Conservation (phyloP, 257 asterid species). For the Rhazya stricta region DNA sequence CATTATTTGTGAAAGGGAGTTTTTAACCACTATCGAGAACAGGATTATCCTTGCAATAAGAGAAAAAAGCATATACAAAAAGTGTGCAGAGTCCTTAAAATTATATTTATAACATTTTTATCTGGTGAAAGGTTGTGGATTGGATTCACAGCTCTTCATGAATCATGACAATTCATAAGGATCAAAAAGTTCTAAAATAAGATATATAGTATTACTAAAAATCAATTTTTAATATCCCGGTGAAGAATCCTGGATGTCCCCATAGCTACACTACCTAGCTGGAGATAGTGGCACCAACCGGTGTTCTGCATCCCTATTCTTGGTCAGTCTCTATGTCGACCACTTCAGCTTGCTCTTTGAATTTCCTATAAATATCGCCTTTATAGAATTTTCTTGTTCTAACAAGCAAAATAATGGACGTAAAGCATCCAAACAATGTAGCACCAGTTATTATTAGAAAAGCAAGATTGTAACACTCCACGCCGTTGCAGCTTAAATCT, state of each 20-base stretch:
- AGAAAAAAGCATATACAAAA: too few species aligned
- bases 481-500: conserved; percentile 33
- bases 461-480: conserved; percentile 29
- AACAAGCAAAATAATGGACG: conserved; percentile 31
- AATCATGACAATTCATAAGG: too few species aligned
- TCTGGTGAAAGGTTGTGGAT: too few species aligned
- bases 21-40: too few species aligned
- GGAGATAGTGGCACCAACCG: not conserved
- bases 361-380: conserved; percentile 40
- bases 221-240: not conserved
- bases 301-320: not conserved
- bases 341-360: conserved; percentile 28
- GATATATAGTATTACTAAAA: not conserved
- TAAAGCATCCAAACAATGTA: conserved; percentile 22
- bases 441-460: conserved; percentile 28
- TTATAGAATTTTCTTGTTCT: conserved; percentile 42
- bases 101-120: too few species aligned
- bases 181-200: not conserved
- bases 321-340: conserved; percentile 8
- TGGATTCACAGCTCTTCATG: too few species aligned
- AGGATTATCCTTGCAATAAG: too few species aligned
- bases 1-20: too few species aligned
- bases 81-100: too few species aligned
- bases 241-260: not conserved
- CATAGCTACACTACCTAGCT: not conserved